Evolutionary conservation across 495 filamentous ascomycete species (phyloP), one percentile per base, ranked within the genome.

Genomic region (Hyaloscypha bicolor): DNA sequence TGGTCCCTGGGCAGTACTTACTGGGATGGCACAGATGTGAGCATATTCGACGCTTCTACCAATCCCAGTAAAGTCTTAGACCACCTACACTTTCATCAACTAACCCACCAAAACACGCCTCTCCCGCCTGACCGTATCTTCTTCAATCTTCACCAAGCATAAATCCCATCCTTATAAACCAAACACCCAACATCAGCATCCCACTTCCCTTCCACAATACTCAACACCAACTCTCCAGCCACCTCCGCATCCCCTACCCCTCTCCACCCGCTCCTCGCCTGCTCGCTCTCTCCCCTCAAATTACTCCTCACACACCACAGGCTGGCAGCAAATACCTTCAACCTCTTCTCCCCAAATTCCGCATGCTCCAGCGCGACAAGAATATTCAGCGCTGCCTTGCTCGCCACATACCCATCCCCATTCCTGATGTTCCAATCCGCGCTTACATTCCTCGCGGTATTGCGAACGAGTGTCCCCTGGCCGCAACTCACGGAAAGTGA

Each of bases 271-370:
- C 70, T 82, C 77, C 11, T 69, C 73, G 11, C 52, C 31, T 60
- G 65, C 73, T 77, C 60, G 78, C 63, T 65, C 70, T 72, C 42
- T 79, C 79, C 81, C 55, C 83, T 83, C 65, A 83, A 83, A 0
- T 84, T 79, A 9, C 83, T 42, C 29, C 45, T 51, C 32, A 70
- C 63, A 32, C 48, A 69, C 1, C 84, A 83, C 66, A 85, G 82
- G 2, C 79, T 81, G 16, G 73, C 73, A 39, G 83, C 83, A 55
- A 76, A 72, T 33, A 85, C 72, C 60, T 80, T 72, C 6, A 80
- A 79, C 0, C 83, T 83, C 16, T 73, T 74, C 71, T 77, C 16
- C 77, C 73, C 55, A 75, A 37, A 76, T 75, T 76, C 48, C 76
- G 45, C 76, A 69, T 21, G 2, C 52, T 68, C 61, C 9, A 31